Base-by-base conservation (phyloP, 1,284 basidiomycete genomes). In the Ceratobasidium sp. region DNA sequence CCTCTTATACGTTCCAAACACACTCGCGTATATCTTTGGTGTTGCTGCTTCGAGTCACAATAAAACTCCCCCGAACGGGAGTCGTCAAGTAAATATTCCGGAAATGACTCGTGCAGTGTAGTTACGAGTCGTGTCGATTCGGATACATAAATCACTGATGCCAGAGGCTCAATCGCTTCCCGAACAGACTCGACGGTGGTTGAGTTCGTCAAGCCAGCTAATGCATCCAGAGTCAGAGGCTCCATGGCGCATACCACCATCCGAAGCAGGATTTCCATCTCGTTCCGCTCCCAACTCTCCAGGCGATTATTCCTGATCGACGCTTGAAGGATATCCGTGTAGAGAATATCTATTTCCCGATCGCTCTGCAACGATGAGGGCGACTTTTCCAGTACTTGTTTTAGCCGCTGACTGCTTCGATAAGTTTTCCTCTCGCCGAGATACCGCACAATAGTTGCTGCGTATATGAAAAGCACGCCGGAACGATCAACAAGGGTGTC, bases 391-490 rank as follows among this genome's bases (percentile, higher is more conserved):
- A 65, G 26, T 3, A 65, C 48, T 16, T 39, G 32, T 34, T 21
- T 3, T 12, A 65, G 62, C 10, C 62, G 43, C 9, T 53, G 14
- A 34, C 12, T 14, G 12, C 34, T 39, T 12, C 34, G 18, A 9
- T 2, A 26, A 34, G 18, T 26, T 6, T 14, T n/a, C n/a, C 1
- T 23, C 21, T 1, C 28, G 10, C 28, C 28, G 34, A 65, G 21
- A 28, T 50, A 65, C 4, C 62, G 62, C 3, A 65, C 62, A 18
- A 65, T 21, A 9, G 62, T 65, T 1, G 62, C 62, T 1, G 62
- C 62, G n/a, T 65, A 65, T 6, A 64, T 64, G 61, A 64, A 64
- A 18, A 64, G n/a, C 1, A 14, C 30, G 18, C 61, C 61, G 14
- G 61, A 46, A 1, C 28, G 46, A 1, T 64, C 61, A 45, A 46